Percentiles rank a stretch among this genome's conserved stretches.
Conservation (phyloP, 441 rosid genomes). For the Manihot esculenta region DNA sequence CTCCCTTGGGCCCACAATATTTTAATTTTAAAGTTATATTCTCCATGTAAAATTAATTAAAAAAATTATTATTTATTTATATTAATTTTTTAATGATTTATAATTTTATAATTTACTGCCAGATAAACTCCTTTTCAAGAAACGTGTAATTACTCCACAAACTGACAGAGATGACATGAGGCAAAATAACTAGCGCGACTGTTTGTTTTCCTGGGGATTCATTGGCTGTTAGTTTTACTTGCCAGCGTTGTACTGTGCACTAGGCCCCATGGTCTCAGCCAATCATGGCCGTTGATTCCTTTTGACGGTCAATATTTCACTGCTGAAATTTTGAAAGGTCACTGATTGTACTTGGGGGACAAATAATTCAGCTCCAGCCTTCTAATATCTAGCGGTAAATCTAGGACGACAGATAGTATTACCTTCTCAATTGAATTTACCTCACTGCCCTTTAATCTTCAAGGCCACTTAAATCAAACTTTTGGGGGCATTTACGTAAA, state of each 20-base stretch:
- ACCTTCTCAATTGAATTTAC: conserved; percentile 7
- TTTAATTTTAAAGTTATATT: too few relatives aligned
- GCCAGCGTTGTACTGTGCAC: conserved; percentile 23
- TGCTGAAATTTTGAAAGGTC: background rate
- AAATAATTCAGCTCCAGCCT: conserved; percentile 19
- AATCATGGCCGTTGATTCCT: conserved; percentile 26
- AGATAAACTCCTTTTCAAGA: too few relatives aligned
- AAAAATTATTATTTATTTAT: too few relatives aligned
- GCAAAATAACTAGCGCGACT: conserved; percentile 6
- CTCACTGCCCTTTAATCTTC: background rate
- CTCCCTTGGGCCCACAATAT: background rate
- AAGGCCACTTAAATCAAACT: rapidly evolving
- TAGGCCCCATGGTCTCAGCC: conserved; percentile 8
- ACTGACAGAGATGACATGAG: conserved; percentile 2
- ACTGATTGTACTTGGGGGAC: conserved; percentile 20
- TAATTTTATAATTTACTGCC: too few relatives aligned
- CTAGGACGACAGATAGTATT: conserved; percentile 9
- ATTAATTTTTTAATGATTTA: too few relatives aligned
- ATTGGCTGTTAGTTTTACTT: background rate
- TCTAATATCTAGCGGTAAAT: conserved; percentile 34
- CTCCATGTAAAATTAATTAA: too few relatives aligned
- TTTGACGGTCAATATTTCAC: conserved; percentile 32
- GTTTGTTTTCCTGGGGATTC: background rate
- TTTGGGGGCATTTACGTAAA: background rate
- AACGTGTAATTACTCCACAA: background rate